phyloP scores from a whole-genome alignment of 116 monocot genomes.

The Iris pallida region DNA sequence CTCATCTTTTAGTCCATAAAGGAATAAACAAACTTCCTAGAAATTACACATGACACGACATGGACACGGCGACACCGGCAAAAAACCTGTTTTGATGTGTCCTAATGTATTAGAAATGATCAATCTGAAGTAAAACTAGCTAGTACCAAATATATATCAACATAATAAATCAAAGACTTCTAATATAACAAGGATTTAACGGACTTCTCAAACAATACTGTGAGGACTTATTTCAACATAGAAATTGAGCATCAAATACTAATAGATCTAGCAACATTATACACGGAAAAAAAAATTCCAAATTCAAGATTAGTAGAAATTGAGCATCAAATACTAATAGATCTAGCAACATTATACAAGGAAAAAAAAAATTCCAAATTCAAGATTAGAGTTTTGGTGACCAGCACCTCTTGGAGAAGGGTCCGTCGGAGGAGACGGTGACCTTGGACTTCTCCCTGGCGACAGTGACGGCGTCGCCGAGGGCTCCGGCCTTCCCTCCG shows the following conservation, averaged over 20 bases:
- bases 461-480: constrained; percentile 9
- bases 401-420: constrained; percentile 20
- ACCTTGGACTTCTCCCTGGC: constrained; percentile 24
- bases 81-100: no score
- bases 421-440: constrained; percentile 21
- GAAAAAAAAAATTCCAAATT: neutral
- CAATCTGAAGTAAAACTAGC: no score
- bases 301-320: neutral
- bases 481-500: constrained; percentile 11
- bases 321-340: neutral
- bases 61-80: no score
- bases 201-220: no score
- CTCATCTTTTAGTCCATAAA: no score
- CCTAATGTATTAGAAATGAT: no score
- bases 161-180: no score
- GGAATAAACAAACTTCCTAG: no score
- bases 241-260: neutral
- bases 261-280: neutral
- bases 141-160: no score
- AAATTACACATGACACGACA: no score
- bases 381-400: neutral
- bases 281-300: neutral
- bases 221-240: no score
- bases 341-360: neutral
- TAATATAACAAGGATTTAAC: no score